Conservation (phyloP, 2,329 filamentous ascomycete species). For the Trichophaea hybrida region DNA sequence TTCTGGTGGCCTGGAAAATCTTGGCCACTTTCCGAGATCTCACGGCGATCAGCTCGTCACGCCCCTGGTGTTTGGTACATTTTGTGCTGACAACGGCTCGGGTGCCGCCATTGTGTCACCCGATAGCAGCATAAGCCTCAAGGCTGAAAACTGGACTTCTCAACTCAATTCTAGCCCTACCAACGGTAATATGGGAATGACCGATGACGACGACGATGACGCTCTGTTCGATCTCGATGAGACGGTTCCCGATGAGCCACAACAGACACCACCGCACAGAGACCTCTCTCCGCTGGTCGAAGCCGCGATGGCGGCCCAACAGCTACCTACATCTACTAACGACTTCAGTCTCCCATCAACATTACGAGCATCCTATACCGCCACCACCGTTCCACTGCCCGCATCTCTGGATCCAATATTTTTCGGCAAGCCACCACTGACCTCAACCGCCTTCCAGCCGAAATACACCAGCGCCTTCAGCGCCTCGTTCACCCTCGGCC, state of each 20-base stretch:
- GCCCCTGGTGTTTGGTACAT: not conserved
- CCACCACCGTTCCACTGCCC: not conserved
- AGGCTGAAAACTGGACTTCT: not conserved
- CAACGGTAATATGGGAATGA: not conserved
- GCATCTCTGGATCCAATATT: constrained; percentile 9
- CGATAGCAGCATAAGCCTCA: not conserved
- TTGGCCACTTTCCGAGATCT: not conserved
- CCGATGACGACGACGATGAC: constrained; percentile 19
- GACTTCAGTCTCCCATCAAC: not conserved
- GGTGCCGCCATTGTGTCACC: not conserved
- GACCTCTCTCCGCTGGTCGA: constrained; percentile 18
- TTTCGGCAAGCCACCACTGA: constrained; percentile 15
- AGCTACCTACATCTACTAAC: constrained; percentile 9
- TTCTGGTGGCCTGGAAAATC: not conserved
- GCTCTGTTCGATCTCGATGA: constrained; percentile 23
- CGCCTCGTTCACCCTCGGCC: constrained; percentile 6
- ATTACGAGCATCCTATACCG: not conserved
- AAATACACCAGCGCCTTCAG: not conserved
- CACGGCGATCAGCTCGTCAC: constrained; percentile 13
- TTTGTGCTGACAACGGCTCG: not conserved
- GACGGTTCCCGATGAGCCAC: constrained; percentile 17
- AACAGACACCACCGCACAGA: constrained; percentile 14
- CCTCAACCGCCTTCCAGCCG: not conserved
- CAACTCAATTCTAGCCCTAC: not conserved
- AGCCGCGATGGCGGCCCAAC: constrained; percentile 8